These are phyloP conservation scores for Sporothrix brunneoviolacea DNA, from an alignment of 2,329 filamentous ascomycete genomes.

Conservation along the genomic window DNA sequence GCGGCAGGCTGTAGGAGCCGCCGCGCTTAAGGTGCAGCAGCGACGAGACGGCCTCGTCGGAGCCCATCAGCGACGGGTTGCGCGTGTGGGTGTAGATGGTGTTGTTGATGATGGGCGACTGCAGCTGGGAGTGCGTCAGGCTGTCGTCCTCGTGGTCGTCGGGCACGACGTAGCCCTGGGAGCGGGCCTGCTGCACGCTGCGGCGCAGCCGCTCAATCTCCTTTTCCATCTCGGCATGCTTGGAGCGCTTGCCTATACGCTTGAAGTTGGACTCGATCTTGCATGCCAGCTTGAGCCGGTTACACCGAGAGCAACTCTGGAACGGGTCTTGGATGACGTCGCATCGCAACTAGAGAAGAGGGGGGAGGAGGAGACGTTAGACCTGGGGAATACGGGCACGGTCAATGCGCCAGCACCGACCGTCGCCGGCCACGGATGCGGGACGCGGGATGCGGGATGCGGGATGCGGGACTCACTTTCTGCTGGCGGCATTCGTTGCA, in stretches of 20 bases:
- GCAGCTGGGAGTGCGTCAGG: slow-evolving; percentile 41
- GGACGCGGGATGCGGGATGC: too few relatives aligned
- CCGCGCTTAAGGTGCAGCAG: slow-evolving; percentile 60
- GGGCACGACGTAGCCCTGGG: slow-evolving; percentile 46
- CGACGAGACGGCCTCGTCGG: slow-evolving; percentile 62
- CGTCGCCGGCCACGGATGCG: too few relatives aligned
- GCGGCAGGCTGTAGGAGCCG: slow-evolving; percentile 53
- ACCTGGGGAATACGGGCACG: too few relatives aligned
- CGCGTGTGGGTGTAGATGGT: slow-evolving; percentile 53
- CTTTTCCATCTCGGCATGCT: slow-evolving; percentile 81
- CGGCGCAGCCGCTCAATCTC: slow-evolving; percentile 66
- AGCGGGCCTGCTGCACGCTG: slow-evolving; percentile 52
- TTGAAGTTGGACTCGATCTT: slow-evolving; percentile 87
- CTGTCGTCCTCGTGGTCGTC: slow-evolving; percentile 43
- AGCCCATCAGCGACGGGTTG: slow-evolving; percentile 59
- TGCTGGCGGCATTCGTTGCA: slow-evolving; percentile 83
- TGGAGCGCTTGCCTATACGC: slow-evolving; percentile 70
- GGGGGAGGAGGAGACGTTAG: background rate
- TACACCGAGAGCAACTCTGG: slow-evolving; percentile 68
- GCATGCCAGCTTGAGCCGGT: slow-evolving; percentile 72
- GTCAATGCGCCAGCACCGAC: background rate
- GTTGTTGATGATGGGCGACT: slow-evolving; percentile 50
- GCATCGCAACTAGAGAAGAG: slow-evolving; percentile 60
- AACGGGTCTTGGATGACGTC: slow-evolving; percentile 79
- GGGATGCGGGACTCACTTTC: slow-evolving; percentile 60